Percentiles rank a stretch among this genome's conserved stretches.
phyloP scores from a whole-genome alignment of 768 basidiomycete species.

The Boletus rufocinnamomeus region DNA sequence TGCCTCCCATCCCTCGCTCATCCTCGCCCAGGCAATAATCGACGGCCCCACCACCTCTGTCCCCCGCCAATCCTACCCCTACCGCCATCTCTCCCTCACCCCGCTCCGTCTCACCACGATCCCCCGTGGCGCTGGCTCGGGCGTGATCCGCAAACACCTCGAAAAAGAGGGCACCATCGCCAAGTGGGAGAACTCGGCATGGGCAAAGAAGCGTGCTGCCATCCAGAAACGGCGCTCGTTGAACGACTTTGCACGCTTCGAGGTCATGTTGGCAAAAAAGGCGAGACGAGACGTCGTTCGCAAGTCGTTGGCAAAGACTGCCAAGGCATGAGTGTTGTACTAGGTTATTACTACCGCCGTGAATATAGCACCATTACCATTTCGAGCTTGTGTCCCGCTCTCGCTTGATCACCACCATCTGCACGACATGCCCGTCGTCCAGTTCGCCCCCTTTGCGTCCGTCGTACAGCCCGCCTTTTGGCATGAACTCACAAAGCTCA shows the following conservation, averaged over 20 bases:
- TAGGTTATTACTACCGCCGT: conserved; percentile 1
- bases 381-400: conserved; percentile 12
- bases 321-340: conserved; percentile 18
- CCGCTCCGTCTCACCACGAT: conserved; percentile 79
- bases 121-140: conserved; percentile 83
- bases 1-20: not conserved
- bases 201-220: conserved; percentile 87
- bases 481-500: conserved; percentile 85
- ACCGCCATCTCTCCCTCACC: conserved; percentile 91
- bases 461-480: conserved; percentile 90
- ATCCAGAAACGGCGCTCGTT: conserved; percentile 70
- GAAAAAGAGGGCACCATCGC: conserved; percentile 82
- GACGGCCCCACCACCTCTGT: conserved; percentile 93
- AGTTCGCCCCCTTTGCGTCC: conserved; percentile 88
- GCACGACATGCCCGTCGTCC: conserved; percentile 58
- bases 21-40: conserved; percentile 73
- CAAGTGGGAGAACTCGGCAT: conserved; percentile 87
- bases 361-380: conserved; percentile 10
- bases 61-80: conserved; percentile 89
- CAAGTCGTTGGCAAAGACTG: conserved; percentile 62
- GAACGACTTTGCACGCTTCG: conserved; percentile 92
- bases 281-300: conserved; percentile 74
- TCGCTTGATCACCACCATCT: not conserved
- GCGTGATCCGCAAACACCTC: conserved; percentile 79
- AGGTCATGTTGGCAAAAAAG: conserved; percentile 89